Evolutionary conservation across 257 asterid genomes (phyloP).

Genomic region (Fraxinus pennsylvanica): DNA sequence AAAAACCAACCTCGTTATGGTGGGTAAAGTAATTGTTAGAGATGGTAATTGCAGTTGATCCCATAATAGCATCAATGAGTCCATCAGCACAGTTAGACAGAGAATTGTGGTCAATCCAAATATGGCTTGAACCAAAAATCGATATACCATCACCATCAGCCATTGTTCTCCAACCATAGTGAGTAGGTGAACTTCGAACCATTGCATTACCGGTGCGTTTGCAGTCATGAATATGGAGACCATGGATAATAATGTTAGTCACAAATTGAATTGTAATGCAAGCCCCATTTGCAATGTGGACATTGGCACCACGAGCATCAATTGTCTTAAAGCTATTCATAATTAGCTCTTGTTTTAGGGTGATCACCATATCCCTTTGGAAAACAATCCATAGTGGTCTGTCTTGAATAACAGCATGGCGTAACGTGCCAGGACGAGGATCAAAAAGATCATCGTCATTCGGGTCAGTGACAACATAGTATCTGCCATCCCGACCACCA

Average conservation of each 20-base stretch:
- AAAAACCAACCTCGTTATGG: slow-evolving; percentile 67
- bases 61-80: slow-evolving; percentile 82
- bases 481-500: slow-evolving; percentile 80
- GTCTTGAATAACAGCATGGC: slow-evolving; percentile 86
- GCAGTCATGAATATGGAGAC: slow-evolving; percentile 77
- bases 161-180: slow-evolving; percentile 81
- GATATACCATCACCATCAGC: slow-evolving; percentile 94
- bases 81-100: slow-evolving; percentile 82
- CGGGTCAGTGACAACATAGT: slow-evolving; percentile 70
- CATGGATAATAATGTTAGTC: slow-evolving; percentile 78
- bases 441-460: slow-evolving; percentile 64
- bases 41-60: slow-evolving; percentile 85
- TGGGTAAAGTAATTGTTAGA: slow-evolving; percentile 83
- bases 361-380: slow-evolving; percentile 77
- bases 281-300: slow-evolving; percentile 75
- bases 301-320: slow-evolving; percentile 79
- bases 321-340: slow-evolving; percentile 91
- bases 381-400: slow-evolving; percentile 82
- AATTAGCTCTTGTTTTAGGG: slow-evolving; percentile 72
- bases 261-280: slow-evolving; percentile 73
- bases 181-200: slow-evolving; percentile 77
- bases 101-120: slow-evolving; percentile 88
- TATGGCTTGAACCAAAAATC: slow-evolving; percentile 68
- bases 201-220: slow-evolving; percentile 75
- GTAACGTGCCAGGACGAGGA: slow-evolving; percentile 86